Percentiles rank a stretch among this genome's conserved stretches.
Evolutionary conservation across 805 yeast genomes (phyloP).

Genomic region (Jamesozyma hellenica): DNA sequence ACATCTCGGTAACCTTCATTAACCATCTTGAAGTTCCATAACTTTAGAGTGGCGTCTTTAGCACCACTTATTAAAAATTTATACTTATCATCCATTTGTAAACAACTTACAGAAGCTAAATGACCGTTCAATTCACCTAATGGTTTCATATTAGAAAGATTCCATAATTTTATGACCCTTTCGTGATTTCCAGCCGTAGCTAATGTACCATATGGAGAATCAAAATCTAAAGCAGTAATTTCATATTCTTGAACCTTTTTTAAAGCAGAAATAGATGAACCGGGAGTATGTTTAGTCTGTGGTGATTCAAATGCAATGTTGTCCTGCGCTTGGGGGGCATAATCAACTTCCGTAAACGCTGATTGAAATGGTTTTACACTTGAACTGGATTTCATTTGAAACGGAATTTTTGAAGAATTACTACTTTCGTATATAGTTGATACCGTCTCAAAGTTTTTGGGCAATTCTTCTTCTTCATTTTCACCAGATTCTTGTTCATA

Average conservation of each 20-base stretch:
- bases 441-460: no score
- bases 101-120: constrained; percentile 45
- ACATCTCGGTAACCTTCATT: constrained; percentile 12
- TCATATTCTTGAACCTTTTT: constrained; percentile 43
- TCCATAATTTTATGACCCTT: constrained; percentile 78
- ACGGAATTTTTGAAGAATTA: no score
- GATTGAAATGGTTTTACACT: no score
- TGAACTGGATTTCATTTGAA: no score
- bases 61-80: constrained; percentile 42
- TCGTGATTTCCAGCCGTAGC: constrained; percentile 67
- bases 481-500: no score
- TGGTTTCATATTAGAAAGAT: constrained; percentile 45
- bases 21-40: constrained; percentile 44
- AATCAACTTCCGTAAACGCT: no score
- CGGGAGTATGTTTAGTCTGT: constrained; percentile 19
- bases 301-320: constrained; percentile 4
- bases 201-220: constrained; percentile 60
- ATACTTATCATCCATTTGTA: constrained; percentile 44
- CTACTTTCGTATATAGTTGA: no score
- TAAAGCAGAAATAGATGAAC: constrained; percentile 41
- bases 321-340: not conserved
- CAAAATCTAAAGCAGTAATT: constrained; percentile 54
- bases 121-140: constrained; percentile 56
- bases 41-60: constrained; percentile 48
- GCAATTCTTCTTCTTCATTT: no score